Evolutionary conservation across 257 asterid species (phyloP).

Genomic region (Gentiana straminea): DNA sequence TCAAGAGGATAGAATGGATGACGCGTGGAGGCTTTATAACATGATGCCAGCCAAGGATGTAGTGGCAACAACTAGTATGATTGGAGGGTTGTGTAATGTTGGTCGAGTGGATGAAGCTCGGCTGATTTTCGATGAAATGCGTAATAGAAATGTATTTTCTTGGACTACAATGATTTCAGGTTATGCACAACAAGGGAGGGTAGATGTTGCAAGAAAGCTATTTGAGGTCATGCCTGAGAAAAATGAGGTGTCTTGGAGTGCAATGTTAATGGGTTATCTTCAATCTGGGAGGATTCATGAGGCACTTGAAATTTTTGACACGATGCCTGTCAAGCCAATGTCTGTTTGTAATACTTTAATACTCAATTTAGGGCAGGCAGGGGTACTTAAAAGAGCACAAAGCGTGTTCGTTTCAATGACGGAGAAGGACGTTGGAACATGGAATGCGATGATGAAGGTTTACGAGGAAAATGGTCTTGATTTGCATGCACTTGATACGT

Average conservation of each 20-base stretch:
- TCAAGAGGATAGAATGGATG: constrained; percentile 37
- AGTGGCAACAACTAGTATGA: constrained; percentile 55
- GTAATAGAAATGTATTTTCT: constrained; percentile 44
- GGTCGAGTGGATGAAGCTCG: constrained; percentile 60
- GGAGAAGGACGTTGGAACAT: constrained; percentile 51
- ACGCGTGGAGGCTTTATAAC: constrained; percentile 39
- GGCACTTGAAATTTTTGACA: constrained; percentile 47
- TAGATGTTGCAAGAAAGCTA: constrained; percentile 57
- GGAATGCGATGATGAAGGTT: constrained; percentile 63
- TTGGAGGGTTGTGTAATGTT: constrained; percentile 54
- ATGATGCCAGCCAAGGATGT: constrained; percentile 62
- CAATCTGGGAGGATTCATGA: constrained; percentile 49
- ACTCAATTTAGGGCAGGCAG: constrained; percentile 40
- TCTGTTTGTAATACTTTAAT: constrained; percentile 59
- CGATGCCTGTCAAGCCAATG: constrained; percentile 41
- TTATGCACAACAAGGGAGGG: constrained; percentile 51
- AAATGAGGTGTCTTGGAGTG: constrained; percentile 76
- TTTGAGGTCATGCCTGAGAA: constrained; percentile 81
- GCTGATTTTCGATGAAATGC: constrained; percentile 48
- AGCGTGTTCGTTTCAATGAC: constrained; percentile 43
- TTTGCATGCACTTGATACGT: constrained; percentile 44
- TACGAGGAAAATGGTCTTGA: constrained; percentile 56
- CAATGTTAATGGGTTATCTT: constrained; percentile 54
- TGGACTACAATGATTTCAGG: constrained; percentile 78
- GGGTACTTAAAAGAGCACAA: constrained; percentile 40